Evolutionary conservation across 2,329 filamentous ascomycete species (phyloP).

Genomic region (Xylaria multiplex): DNA sequence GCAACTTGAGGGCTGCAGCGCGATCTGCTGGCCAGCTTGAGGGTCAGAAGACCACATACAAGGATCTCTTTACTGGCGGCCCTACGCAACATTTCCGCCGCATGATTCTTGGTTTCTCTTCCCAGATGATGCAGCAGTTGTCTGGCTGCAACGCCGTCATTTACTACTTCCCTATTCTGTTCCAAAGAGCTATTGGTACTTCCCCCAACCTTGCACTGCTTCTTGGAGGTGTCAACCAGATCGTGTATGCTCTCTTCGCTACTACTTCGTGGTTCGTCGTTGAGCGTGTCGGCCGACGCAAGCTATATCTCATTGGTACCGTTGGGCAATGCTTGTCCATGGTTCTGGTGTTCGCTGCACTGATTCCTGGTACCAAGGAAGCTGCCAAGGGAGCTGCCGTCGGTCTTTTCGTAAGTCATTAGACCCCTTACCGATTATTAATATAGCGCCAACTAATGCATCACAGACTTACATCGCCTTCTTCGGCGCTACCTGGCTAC

Average conservation of each 20-base stretch:
- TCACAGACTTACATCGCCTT: conserved; percentile 69
- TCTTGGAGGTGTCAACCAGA: conserved; percentile 53
- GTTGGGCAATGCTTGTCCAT: conserved; percentile 64
- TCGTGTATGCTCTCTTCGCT: conserved; percentile 50
- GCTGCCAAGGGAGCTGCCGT: conserved; percentile 74
- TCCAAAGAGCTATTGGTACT: conserved; percentile 56
- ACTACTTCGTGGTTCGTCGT: conserved; percentile 56
- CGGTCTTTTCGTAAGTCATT: conserved; percentile 63
- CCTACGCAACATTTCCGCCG: conserved; percentile 72
- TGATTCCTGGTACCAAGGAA: conserved; percentile 70
- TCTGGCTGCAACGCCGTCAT: conserved; percentile 68
- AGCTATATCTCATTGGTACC: conserved; percentile 57
- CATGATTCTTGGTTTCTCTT: conserved; percentile 67
- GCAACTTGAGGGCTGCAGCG: conserved; percentile 52
- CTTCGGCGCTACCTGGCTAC: conserved; percentile 73
- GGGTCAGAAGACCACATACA: conserved; percentile 44
- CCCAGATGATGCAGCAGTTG: conserved; percentile 71
- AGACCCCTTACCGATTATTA: too few relatives aligned
- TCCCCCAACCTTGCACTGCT: conserved; percentile 59
- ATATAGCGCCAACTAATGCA: conserved; percentile 5
- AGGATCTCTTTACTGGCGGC: conserved; percentile 66
- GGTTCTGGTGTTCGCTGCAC: conserved; percentile 68
- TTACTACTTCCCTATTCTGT: conserved; percentile 69
- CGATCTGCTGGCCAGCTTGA: conserved; percentile 47
- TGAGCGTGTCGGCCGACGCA: conserved; percentile 58